phyloP scores from a whole-genome alignment of 1,284 basidiomycete genomes.

The Polyporus tsugae region DNA sequence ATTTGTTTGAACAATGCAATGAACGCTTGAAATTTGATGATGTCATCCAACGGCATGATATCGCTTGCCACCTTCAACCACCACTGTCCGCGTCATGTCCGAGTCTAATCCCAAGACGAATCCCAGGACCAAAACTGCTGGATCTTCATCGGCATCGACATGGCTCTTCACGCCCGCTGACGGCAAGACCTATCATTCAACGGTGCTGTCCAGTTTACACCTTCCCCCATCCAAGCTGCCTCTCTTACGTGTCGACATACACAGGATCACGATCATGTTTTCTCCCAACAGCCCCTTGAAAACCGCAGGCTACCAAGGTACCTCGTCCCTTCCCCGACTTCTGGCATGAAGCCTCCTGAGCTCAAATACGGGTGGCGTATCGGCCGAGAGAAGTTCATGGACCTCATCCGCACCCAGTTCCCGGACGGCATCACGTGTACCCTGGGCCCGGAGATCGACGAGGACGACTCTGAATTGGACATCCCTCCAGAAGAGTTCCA shows the following conservation, averaged over 20 bases:
- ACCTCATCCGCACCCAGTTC: background rate
- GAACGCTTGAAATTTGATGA: no score
- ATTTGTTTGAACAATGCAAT: no score
- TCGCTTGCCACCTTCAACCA: no score
- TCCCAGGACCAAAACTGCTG: background rate
- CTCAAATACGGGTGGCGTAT: conserved; percentile 1
- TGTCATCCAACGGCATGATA: no score
- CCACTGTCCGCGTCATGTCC: no score
- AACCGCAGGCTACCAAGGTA: background rate
- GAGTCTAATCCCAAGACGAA: no score
- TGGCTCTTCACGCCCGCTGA: background rate
- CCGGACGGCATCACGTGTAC: background rate
- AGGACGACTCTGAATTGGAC: background rate
- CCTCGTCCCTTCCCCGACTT: background rate
- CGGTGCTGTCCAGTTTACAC: no score
- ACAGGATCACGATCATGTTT: background rate
- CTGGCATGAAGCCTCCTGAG: background rate
- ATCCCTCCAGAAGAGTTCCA: background rate
- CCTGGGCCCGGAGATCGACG: background rate
- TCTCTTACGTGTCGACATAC: background rate
- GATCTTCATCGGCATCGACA: background rate
- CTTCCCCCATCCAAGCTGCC: background rate
- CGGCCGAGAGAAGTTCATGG: background rate
- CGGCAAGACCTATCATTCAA: no score
- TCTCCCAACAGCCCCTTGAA: background rate